Conservation (phyloP, 176 grass and related monocot genomes). For the Thalia dealbata region DNA sequence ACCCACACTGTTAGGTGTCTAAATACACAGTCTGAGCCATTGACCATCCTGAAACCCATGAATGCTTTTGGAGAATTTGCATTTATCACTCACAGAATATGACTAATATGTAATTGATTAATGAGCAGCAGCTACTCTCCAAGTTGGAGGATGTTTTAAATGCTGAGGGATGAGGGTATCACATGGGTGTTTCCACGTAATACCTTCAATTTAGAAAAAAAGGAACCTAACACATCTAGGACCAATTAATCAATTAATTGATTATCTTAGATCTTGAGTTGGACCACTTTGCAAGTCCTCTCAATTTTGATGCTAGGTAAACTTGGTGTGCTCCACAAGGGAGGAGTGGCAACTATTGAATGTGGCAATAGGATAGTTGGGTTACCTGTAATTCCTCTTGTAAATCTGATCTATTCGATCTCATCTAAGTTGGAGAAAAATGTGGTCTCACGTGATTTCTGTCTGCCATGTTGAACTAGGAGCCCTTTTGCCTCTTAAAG, state of each 20-base stretch:
- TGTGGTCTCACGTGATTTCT: not conserved
- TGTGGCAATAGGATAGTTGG: not conserved
- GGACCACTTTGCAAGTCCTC: not conserved
- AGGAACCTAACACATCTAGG: not conserved
- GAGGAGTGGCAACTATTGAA: not conserved
- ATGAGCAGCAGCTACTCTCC: not conserved
- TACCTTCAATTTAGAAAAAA: not conserved
- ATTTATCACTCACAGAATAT: not conserved
- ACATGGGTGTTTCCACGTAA: not conserved
- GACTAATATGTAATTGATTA: not conserved
- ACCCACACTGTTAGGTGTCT: not conserved
- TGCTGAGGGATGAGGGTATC: not conserved
- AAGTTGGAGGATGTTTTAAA: not conserved
- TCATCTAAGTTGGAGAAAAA: not conserved
- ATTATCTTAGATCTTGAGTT: not conserved
- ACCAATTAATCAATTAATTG: not conserved
- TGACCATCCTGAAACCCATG: not conserved
- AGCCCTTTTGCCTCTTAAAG: not conserved
- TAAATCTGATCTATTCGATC: not conserved
- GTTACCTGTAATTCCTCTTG: not conserved
- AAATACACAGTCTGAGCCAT: not conserved
- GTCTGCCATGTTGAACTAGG: not conserved
- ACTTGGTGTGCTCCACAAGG: not conserved
- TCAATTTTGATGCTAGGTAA: not conserved
- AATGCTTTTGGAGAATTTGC: not conserved